These are phyloP conservation scores for Candida montana DNA, from an alignment of 805 yeast species.

Conservation along the genomic window DNA sequence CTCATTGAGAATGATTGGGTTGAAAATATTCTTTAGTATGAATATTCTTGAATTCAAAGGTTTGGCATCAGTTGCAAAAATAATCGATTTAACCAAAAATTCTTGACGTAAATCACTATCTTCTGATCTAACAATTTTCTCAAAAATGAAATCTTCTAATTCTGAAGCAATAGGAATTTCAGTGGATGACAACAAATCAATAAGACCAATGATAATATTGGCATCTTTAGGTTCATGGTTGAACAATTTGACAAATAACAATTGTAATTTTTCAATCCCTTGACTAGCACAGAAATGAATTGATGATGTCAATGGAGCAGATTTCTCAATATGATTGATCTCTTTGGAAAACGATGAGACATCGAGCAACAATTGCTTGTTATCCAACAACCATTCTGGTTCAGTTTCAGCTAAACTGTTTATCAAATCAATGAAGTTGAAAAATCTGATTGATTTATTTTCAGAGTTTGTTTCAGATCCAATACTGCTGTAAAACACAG, in stretches of 20 bases:
- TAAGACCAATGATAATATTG: constrained; percentile 34
- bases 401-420: constrained; percentile 47
- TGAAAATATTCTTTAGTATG: constrained; percentile 56
- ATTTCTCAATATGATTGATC: constrained; percentile 36
- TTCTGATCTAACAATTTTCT: constrained; percentile 44
- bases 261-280: constrained; percentile 59
- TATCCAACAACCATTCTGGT: constrained; percentile 52
- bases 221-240: constrained; percentile 30
- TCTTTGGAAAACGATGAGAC: constrained; percentile 40
- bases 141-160: constrained; percentile 54
- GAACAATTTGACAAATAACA: constrained; percentile 36
- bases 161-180: constrained; percentile 40
- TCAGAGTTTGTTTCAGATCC: constrained; percentile 46
- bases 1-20: constrained; percentile 60
- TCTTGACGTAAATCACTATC: constrained; percentile 43
- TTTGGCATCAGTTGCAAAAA: constrained; percentile 41
- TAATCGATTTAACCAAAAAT: constrained; percentile 48
- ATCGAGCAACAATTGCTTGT: constrained; percentile 39
- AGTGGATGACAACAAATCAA: constrained; percentile 40
- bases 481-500: constrained; percentile 41
- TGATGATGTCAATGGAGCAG: constrained; percentile 46
- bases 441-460: constrained; percentile 55
- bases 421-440: constrained; percentile 67
- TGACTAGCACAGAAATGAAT: constrained; percentile 68
- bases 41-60: constrained; percentile 53